Conservation (phyloP, 1,139 yeast species). For the Geotrichum candidum region DNA sequence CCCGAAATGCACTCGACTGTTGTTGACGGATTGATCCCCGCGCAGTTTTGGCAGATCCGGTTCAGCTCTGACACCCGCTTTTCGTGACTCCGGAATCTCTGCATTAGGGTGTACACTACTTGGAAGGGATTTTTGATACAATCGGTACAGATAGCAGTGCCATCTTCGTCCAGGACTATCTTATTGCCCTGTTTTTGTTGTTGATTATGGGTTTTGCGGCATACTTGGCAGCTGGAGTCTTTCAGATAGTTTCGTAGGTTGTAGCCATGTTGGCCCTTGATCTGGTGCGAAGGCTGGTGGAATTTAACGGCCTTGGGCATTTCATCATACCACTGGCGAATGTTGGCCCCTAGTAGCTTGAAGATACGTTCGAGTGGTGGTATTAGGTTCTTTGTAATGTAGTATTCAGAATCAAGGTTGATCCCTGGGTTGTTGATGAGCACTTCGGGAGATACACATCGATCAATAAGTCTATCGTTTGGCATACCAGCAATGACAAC, state of each 20-base stretch:
- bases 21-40: conserved; percentile 26
- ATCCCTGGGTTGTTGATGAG: conserved; percentile 42
- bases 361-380: conserved; percentile 88
- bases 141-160: conserved; percentile 20
- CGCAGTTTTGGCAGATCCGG: conserved; percentile 32
- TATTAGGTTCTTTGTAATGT: conserved; percentile 70
- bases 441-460: conserved; percentile 75
- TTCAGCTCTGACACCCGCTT: conserved; percentile 27
- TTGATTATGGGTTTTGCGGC: neutral
- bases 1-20: conserved; percentile 36
- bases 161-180: neutral
- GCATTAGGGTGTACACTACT: conserved; percentile 21
- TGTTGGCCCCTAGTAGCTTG: conserved; percentile 75
- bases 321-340: conserved; percentile 70
- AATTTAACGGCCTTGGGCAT: conserved; percentile 45
- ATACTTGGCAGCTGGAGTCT: conserved; percentile 21
- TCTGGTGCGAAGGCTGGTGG: conserved; percentile 14
- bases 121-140: conserved; percentile 20
- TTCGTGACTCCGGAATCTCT: conserved; percentile 24
- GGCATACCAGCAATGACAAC: conserved; percentile 65
- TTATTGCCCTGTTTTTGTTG: neutral
- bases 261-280: conserved; percentile 9
- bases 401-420: conserved; percentile 72
- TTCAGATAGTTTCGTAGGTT: conserved; percentile 25
- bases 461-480: conserved; percentile 63